Evolutionary conservation across 345 rosid species (phyloP).

Genomic region (Boechera stricta): DNA sequence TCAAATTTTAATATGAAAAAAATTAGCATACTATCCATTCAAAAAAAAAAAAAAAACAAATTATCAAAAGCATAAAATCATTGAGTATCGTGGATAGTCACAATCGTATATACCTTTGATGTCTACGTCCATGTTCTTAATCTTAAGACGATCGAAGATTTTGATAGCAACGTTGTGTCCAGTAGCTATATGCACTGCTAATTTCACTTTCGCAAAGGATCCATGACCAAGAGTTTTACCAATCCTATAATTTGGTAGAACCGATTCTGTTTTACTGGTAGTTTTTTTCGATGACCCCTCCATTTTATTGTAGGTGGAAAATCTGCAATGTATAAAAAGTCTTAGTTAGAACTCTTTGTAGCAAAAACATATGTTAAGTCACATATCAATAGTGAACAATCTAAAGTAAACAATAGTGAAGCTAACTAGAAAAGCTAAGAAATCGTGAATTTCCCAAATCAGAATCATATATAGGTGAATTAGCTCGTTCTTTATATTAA

Average conservation of each 20-base stretch:
- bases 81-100: not conserved
- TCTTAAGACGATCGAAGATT: conserved; percentile 77
- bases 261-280: conserved; percentile 48
- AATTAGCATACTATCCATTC: not conserved
- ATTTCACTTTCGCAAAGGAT: conserved; percentile 28
- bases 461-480: not conserved
- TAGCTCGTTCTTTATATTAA: no score
- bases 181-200: conserved; percentile 75
- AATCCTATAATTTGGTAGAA: conserved; percentile 64
- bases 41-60: not conserved
- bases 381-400: not conserved
- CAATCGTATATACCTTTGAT: conserved; percentile 63
- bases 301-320: conserved; percentile 39
- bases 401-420: not conserved
- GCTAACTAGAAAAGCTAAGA: not conserved
- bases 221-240: conserved; percentile 83
- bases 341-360: no score
- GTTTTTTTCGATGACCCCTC: conserved; percentile 52
- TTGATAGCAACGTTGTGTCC: conserved; percentile 90
- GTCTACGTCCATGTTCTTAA: conserved; percentile 60
- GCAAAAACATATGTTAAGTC: not conserved
- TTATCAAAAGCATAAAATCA: not conserved
- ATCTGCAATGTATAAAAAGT: not conserved
- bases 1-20: not conserved
- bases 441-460: not conserved